Base-by-base conservation (phyloP, 805 yeast genomes). In the Cyberlindnera misumaiensis region DNA sequence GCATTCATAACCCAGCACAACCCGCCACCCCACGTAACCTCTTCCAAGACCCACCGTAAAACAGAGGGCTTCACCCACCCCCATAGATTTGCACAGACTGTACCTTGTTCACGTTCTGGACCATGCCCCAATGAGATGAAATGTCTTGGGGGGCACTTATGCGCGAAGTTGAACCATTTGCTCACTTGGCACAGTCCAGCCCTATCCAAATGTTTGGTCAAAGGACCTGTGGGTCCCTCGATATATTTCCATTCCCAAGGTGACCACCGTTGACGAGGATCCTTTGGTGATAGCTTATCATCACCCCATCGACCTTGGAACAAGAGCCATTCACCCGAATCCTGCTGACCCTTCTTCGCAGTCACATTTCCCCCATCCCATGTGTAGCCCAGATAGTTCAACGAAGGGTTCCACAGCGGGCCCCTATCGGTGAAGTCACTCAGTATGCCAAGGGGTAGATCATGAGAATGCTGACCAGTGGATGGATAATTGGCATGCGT, bases 401-500 rank as follows among this genome's bases (percentile, higher is more conserved):
- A 63, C 0, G 87, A 65, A 0, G 97, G 97, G 57, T 90, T 94
- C 98, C 98, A 90, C 52, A 90, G 65, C 2, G 94, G 83, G 1
- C 98, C 98, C 32, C 96, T 68, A 59, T 90, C 98, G 1, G 98
- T 87, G 62, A 86, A 90, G 64, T 90, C 98, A 37, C 86, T 77
- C 37, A 90, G 65, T 40, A 94, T 89, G 37, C 85, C 82, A 63
- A 86, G 89, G 1, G 98, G 98, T 34, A 89, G 71, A 59, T 90
- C 98, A 58, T 89, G 97, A 0, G 96, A 80, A 57, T 90, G 96
- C 55, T 89, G 95, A 0, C 98, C 98, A 0, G 83, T 89, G n/a
- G 93, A 75, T 1, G 93, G 94, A 57, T 90, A 90, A 60, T 93
- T 90, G 14, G 97, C 97, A 63, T 90, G 98, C 0, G 98, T 90